These are phyloP conservation scores for Neonectria faginata DNA, from an alignment of 2,329 filamentous ascomycete genomes.

Conservation along the genomic window DNA sequence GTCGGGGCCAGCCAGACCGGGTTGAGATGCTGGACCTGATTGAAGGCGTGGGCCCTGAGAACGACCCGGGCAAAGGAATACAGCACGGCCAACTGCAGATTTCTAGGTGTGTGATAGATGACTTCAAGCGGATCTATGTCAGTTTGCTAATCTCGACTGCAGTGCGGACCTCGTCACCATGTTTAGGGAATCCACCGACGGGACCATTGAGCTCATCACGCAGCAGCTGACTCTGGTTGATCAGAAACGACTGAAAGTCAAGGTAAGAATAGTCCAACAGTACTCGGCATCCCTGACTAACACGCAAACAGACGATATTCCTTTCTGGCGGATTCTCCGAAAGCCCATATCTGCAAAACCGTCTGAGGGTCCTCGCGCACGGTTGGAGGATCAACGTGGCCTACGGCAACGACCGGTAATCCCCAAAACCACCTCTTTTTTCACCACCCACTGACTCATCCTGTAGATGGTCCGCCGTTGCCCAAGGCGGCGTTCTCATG, in stretches of 20 bases:
- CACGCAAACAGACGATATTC: conserved; percentile 23
- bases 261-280: not conserved
- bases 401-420: conserved; percentile 17
- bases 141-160: not conserved
- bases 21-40: conserved; percentile 18
- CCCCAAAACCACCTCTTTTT: not conserved
- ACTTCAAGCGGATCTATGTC: no score
- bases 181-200: conserved; percentile 22
- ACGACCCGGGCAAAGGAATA: conserved; percentile 17
- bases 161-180: conserved; percentile 25
- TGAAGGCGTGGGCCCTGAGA: conserved; percentile 10
- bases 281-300: not conserved
- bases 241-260: conserved; percentile 1
- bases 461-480: conserved; percentile 29
- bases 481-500: conserved; percentile 32
- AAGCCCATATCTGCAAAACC: conserved; percentile 22
- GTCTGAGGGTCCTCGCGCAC: conserved; percentile 12
- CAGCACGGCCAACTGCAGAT: conserved; percentile 27
- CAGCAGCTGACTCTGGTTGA: conserved; percentile 20
- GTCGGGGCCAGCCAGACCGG: conserved; percentile 2
- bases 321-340: conserved; percentile 31
- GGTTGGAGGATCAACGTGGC: conserved; percentile 9
- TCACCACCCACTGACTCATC: not conserved
- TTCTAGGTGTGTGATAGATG: not conserved
- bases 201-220: conserved; percentile 25